These are phyloP conservation scores for Macadamia tetraphylla DNA, from an alignment of 164 flowering plant genomes.

Conservation along the genomic window DNA sequence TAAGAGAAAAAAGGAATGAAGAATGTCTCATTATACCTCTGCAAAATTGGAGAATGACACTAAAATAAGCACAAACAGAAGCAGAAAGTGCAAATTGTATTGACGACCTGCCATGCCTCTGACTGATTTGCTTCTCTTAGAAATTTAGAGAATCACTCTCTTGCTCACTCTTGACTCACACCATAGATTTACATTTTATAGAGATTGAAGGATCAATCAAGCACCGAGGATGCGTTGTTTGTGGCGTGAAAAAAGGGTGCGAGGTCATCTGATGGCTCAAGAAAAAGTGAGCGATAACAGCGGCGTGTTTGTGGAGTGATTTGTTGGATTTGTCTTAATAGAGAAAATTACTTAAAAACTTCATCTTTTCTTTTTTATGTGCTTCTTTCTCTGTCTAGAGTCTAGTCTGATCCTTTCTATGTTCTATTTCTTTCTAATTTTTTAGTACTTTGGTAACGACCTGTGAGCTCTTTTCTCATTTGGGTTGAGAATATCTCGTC, in stretches of 20 bases:
- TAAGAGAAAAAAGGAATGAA: not conserved
- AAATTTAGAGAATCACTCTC: not conserved
- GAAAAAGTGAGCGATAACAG: not conserved
- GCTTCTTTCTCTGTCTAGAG: not conserved
- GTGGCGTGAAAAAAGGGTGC: constrained; percentile 1
- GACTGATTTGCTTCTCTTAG: not conserved
- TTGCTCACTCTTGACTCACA: not conserved
- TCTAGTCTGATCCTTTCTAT: not conserved
- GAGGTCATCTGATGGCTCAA: not conserved
- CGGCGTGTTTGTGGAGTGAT: not conserved
- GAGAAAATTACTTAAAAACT: too few relatives aligned
- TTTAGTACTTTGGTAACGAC: not conserved
- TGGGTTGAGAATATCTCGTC: too few relatives aligned
- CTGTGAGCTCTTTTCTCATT: not conserved
- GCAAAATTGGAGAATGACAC: constrained; percentile 20
- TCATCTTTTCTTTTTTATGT: not conserved
- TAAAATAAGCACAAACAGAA: constrained; percentile 20
- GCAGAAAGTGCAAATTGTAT: constrained; percentile 8
- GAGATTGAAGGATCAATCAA: not conserved
- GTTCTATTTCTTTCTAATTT: not conserved
- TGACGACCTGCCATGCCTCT: constrained; percentile 18
- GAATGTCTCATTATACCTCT: constrained; percentile 15
- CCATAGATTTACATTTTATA: not conserved
- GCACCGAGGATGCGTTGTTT: not conserved
- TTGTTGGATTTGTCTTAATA: not conserved